Evolutionary conservation across 768 basidiomycete species (phyloP).

Genomic region (Leucosporidium yakuticum): DNA sequence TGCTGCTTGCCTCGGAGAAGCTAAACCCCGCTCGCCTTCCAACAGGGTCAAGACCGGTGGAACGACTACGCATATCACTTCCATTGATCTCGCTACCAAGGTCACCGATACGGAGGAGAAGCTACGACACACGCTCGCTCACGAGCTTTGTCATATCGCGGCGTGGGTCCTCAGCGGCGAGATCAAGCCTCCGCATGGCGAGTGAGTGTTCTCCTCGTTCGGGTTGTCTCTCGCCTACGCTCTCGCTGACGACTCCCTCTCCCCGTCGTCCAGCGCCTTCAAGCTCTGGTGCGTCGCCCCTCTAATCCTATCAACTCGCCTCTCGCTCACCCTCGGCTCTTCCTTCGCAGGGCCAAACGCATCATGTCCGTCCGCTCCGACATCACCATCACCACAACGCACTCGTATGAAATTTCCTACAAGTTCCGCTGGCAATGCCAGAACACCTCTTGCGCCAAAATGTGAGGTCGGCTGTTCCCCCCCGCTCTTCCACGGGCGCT

Average conservation of each 20-base stretch:
- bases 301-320: no score
- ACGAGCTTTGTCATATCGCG: slow-evolving; percentile 50
- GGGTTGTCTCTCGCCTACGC: neutral
- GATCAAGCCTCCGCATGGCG: slow-evolving; percentile 46
- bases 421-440: slow-evolving; percentile 36
- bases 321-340: neutral
- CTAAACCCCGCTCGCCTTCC: neutral
- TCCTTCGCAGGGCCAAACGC: slow-evolving; percentile 15
- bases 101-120: slow-evolving; percentile 46
- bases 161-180: slow-evolving; percentile 46
- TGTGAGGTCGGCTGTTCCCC: slow-evolving; percentile 28
- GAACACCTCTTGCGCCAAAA: slow-evolving; percentile 40
- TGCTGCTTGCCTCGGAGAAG: neutral
- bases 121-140: slow-evolving; percentile 46
- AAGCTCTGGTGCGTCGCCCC: no score
- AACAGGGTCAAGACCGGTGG: neutral
- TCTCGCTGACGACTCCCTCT: neutral
- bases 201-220: no score
- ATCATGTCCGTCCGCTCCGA: slow-evolving; percentile 37
- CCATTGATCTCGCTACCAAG: slow-evolving; percentile 46
- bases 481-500: no score
- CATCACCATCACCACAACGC: slow-evolving; percentile 43
- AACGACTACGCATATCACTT: slow-evolving; percentile 10
- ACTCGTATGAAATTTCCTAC: slow-evolving; percentile 47
- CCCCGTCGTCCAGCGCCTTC: no score